A percentile compares a stretch with the other conserved stretches of the same genome.
Conservation (phyloP, 2,329 filamentous ascomycete genomes). For the Botrytis paeoniae region DNA sequence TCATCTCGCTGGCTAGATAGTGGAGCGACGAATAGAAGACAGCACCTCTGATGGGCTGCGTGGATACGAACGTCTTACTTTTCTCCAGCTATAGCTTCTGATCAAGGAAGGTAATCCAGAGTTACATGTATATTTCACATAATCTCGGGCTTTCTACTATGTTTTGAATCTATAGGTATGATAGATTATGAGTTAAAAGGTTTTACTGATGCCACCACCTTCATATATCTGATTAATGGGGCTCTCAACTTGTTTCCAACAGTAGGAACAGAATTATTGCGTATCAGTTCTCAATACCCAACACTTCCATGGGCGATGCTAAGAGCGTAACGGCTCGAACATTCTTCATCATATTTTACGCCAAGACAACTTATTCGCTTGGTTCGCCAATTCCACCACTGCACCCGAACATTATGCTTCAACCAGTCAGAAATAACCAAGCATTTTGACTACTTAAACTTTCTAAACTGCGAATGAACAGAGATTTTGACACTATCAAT, state of each 20-base stretch:
- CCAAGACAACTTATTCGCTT: neutral
- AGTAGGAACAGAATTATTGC: neutral
- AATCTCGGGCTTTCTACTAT: no score
- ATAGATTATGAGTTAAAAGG: neutral
- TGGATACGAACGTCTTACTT: no score
- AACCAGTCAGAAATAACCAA: neutral
- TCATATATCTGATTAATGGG: rapidly evolving
- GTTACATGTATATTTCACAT: neutral
- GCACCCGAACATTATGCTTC: neutral
- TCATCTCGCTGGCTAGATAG: neutral
- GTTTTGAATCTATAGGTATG: neutral
- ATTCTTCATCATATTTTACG: neutral
- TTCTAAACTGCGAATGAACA: neutral
- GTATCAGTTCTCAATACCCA: neutral
- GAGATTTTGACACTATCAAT: neutral
- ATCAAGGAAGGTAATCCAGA: neutral
- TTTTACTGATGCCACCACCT: neutral
- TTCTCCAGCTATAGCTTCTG: neutral
- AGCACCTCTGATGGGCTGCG: neutral
- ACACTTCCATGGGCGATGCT: neutral
- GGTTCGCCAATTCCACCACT: neutral
- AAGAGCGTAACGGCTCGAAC: neutral
- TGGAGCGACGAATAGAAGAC: neutral
- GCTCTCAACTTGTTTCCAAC: neutral
- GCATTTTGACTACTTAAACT: neutral